phyloP scores from a whole-genome alignment of 2,329 filamentous ascomycete species.

The Ophiosphaerella korrae region DNA sequence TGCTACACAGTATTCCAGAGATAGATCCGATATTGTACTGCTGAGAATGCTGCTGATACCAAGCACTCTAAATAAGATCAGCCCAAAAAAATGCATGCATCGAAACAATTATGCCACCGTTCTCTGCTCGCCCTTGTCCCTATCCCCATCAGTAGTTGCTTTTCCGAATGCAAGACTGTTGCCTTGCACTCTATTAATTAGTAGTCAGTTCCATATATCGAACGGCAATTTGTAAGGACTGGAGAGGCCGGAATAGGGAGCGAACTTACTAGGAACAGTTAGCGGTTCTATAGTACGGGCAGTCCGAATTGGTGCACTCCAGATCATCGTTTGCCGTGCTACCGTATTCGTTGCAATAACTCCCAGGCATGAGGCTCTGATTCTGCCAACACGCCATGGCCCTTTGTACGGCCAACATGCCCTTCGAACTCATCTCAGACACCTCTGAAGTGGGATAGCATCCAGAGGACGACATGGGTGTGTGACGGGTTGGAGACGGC shows the following conservation, averaged over 20 bases:
- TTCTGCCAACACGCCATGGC: no score
- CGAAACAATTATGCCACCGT: not conserved
- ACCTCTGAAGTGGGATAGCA: no score
- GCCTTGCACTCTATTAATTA: constrained; percentile 2
- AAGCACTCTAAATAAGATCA: constrained; percentile 1
- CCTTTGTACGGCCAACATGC: no score
- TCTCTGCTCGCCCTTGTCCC: no score
- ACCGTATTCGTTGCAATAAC: constrained; percentile 1
- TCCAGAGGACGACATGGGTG: no score
- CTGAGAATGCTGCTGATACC: constrained; percentile 2
- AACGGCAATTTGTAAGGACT: not conserved
- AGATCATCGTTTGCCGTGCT: constrained; percentile 2
- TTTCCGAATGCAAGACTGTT: not conserved
- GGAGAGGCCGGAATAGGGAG: not conserved
- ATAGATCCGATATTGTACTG: not conserved
- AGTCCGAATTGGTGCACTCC: constrained; percentile 4
- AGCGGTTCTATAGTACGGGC: constrained; percentile 2
- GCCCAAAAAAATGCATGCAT: constrained; percentile 1
- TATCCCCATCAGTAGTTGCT: not conserved
- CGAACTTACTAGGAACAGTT: constrained; percentile 3
- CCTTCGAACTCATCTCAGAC: no score
- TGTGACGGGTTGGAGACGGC: no score
- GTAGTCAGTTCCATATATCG: constrained; percentile 2
- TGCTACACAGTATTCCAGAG: constrained; percentile 2
- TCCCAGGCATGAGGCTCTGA: no score